Evolutionary conservation across 2,329 filamentous ascomycete genomes (phyloP), one percentile per base, ranked within the genome.

Genomic region (Ciborinia camelliae): DNA sequence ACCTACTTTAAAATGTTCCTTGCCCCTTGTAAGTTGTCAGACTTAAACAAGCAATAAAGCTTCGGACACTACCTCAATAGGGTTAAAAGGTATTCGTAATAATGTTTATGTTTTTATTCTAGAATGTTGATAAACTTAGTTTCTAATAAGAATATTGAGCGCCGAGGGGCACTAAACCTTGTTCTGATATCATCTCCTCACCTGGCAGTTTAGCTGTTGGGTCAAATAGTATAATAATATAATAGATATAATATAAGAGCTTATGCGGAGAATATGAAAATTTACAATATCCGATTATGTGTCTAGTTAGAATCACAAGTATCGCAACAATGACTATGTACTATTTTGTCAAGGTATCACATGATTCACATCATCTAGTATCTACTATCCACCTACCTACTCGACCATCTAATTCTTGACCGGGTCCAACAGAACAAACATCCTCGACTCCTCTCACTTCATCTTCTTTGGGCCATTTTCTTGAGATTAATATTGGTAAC

Each of bases 71-170:
- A 30, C 26, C 47, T 32, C 20, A 32, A 28, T 32, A 8, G 4
- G 48, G 59, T 30, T 23, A 39, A 62, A 32, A 18, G 54, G 41
- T 12, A 35, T 58, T 58, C 54, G 54, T 58, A 58, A 45, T 15
- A 14, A 18, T n/a, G 12, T 18, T 30, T 30, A 47, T 45, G 12
- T 47, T 45, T n/a, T n/a, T 32, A 58, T 45, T 47, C 20, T 10
- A 35, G 41, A n/a, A n/a, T n/a, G n/a, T n/a, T n/a, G n/a, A 58
- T 45, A 58, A 18, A 58, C 28, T 45, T 32, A 28, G 14, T 41
- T 58, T 35, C 41, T 6, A 47, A 45, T 39, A 23, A 47, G 14
- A 6, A 32, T 32, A 58, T n/a, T n/a, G 28, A 23, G 5, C 14
- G 41, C 54, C 54, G 7, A 47, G 37, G 28, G 20, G 23, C 41